Evolutionary conservation across 805 yeast genomes (phyloP), one percentile per base, ranked within the genome.

Genomic region (Ogataea naganishii): DNA sequence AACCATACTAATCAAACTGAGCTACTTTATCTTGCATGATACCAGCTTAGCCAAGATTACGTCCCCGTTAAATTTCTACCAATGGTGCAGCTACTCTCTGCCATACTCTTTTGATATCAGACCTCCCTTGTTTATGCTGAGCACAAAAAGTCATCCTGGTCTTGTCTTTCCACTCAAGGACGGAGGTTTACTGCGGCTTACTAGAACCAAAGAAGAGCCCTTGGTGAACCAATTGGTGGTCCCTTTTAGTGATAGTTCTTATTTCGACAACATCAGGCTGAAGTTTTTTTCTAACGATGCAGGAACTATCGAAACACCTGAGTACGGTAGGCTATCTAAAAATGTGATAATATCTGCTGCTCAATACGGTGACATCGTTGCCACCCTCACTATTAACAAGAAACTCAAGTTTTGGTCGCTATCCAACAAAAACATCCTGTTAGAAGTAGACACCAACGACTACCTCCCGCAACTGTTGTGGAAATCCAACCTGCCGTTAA

Each of bases 141-240:
- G 66, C 26, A n/a, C n/a, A n/a, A n/a, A n/a, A n/a, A n/a, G n/a
- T n/a, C n/a, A n/a, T n/a, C n/a, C n/a, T n/a, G n/a, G n/a, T n/a
- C 46, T 75, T 7, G 48, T 85, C 3, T 72, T 80, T 0, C 63
- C 84, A 4, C 59, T 86, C 28, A 64, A 66, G 25, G 94, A 88
- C 54, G 96, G 96, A 16, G 84, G 88, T 1, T 49, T 86, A 24
- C 54, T 84, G 29, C 76, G 75, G 26, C 58, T 80, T 34, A 41
- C 44, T 20, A 58, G 74, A 40, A 24, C 29, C 2, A 18, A 27
- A 4, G 15, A 16, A 8, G 22, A 23, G 13, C 34, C 34, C n/a
- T 37, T 32, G 15, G 40, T 32, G 6, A 38, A 43, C 13, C 43
- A 40, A 15, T 28, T 33, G n/a, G 46, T 49, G 4, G 30, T 41